Evolutionary conservation across 169 alveolate genomes (phyloP), one percentile per base, ranked within the genome.

Genomic region (Cryptosporidium ubiquitum): DNA sequence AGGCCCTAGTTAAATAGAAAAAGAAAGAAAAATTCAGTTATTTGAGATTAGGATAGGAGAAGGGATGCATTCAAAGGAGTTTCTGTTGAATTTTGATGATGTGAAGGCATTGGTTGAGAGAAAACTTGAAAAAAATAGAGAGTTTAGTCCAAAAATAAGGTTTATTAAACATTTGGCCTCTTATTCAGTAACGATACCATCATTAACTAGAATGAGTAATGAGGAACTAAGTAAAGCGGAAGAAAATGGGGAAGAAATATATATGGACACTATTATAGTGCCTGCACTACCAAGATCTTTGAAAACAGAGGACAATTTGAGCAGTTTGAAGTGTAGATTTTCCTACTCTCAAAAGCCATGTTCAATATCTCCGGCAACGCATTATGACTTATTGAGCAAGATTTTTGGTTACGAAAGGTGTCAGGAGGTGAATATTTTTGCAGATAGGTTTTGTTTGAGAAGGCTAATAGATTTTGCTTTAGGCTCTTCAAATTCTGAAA

Each of bases 401-500:
- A 26, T 37, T 20, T 66, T 66, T 66, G 73, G 73, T 31, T 37
- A 66, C 18, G 42, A 52, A 3, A 26, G 31, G n/a, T 23, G 40
- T 26, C 23, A 37, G 9, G 68, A 70, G 14, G 64, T n/a, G 2
- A 57, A 5, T 4, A 73, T 73, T 10, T 73, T 47, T 73, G 85
- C 70, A 9, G 85, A 73, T 35, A 51, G 85, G 39, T 73, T 73
- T n/a, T 73, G 85, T 55, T 58, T 73, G 39, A 52, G 85, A 35
- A 73, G 57, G 40, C n/a, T 73, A 5, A 58, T 73, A 31, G 70
- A 57, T 33, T 52, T 52, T 55, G 10, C 58, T 6, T 42, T 73
- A 5, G 58, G 70, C n/a, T 35, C 47, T 10, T 31, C 40, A 33
- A 47, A 20, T 18, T 31, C 60, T 18, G 85, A 55, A 3, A 31